Conservation (phyloP, 176 grass and related monocot species). For the Areca catechu region DNA sequence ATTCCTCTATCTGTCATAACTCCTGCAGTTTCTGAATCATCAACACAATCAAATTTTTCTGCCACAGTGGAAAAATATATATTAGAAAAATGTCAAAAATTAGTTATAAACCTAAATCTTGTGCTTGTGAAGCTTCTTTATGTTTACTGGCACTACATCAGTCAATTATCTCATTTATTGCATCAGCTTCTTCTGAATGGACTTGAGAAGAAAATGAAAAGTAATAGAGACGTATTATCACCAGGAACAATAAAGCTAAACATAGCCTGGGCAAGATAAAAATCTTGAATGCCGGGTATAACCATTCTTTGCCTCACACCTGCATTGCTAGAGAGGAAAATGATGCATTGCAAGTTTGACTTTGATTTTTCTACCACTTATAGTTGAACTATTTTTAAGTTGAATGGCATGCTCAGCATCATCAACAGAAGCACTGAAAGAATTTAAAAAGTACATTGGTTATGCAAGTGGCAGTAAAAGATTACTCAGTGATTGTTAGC, state of each 20-base stretch:
- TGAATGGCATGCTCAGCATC: constrained; percentile 78
- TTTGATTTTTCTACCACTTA: constrained; percentile 82
- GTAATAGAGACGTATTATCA: too few species aligned
- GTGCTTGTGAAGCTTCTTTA: constrained; percentile 18
- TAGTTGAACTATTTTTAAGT: constrained; percentile 55
- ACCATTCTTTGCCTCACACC: constrained; percentile 55
- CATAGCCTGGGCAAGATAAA: not conserved
- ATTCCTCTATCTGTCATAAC: constrained; percentile 11
- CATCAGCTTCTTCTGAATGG: constrained; percentile 32
- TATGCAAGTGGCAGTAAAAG: constrained; percentile 1
- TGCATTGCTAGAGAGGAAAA: constrained; percentile 55
- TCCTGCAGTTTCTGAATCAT: constrained; percentile 5
- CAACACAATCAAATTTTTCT: too few species aligned
- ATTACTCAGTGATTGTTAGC: too few species aligned
- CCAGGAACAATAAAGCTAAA: too few species aligned
- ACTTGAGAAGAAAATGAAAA: constrained; percentile 8
- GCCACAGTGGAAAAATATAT: too few species aligned
- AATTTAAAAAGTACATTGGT: not conserved
- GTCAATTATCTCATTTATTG: constrained; percentile 27
- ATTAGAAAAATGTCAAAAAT: too few species aligned
- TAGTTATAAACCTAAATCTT: constrained; percentile 25
- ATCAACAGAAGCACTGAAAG: constrained; percentile 59
- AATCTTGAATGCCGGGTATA: constrained; percentile 13
- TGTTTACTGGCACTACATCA: constrained; percentile 12
- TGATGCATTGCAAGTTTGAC: constrained; percentile 70